Evolutionary conservation across 345 rosid species (phyloP).

Genomic region (Salix brachista): DNA sequence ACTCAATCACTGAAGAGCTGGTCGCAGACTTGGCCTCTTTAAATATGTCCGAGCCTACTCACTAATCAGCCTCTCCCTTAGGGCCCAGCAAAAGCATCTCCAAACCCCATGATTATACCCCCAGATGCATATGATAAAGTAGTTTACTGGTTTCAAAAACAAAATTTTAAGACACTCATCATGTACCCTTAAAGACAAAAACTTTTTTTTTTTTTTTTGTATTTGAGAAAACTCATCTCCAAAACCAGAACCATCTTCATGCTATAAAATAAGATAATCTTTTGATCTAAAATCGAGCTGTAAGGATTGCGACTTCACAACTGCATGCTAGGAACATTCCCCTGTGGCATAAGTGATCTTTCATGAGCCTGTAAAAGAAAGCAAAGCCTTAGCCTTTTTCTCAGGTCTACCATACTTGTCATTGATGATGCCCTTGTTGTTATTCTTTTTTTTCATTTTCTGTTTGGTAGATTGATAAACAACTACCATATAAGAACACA

Average conservation of each 20-base stretch:
- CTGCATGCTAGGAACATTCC: conserved; percentile 30
- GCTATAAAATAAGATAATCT: not conserved
- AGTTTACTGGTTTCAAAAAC: not conserved
- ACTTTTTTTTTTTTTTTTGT: not conserved
- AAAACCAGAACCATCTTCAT: not conserved
- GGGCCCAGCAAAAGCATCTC: not conserved
- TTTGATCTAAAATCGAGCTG: not conserved
- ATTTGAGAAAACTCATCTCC: not conserved
- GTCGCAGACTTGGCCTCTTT: not conserved
- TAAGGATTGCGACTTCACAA: conserved; percentile 41
- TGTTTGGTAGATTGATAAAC: conserved; percentile 13
- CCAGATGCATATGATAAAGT: not conserved
- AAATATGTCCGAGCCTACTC: not conserved
- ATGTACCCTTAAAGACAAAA: not conserved
- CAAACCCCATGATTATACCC: not conserved
- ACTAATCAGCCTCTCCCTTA: not conserved
- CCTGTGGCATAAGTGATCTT: conserved; percentile 1
- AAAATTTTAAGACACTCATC: not conserved
- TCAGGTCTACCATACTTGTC: conserved; percentile 20
- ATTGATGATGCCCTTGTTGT: not conserved
- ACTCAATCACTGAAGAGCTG: not conserved
- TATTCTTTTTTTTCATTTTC: not conserved
- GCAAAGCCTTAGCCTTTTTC: conserved; percentile 32
- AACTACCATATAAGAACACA: conserved; percentile 4
- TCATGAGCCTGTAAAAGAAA: conserved; percentile 40